Evolutionary conservation across 768 basidiomycete species (phyloP).

Genomic region (Gymnopilus dilepis): DNA sequence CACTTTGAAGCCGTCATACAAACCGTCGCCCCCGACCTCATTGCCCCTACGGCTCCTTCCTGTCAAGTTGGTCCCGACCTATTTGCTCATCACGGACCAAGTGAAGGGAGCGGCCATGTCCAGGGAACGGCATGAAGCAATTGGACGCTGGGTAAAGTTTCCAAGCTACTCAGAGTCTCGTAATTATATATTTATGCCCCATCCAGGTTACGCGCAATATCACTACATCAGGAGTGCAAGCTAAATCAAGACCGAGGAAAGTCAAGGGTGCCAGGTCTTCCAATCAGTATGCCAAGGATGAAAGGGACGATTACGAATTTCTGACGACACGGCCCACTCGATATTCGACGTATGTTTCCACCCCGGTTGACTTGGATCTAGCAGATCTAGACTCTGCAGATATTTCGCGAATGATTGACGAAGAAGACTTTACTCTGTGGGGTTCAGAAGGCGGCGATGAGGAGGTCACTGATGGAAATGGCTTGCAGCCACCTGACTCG

Average conservation of each 20-base stretch:
- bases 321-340: conserved; percentile 45
- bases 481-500: conserved; percentile 3
- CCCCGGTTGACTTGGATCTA: conserved; percentile 44
- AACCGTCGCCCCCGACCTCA: conserved; percentile 38
- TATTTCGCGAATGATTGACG: conserved; percentile 50
- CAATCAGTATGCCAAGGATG: conserved; percentile 14
- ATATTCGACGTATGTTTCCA: conserved; percentile 44
- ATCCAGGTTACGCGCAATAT: conserved; percentile 47
- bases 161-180: not conserved
- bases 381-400: conserved; percentile 53
- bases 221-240: conserved; percentile 24
- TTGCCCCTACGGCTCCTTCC: conserved; percentile 45
- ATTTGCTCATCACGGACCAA: conserved; percentile 50
- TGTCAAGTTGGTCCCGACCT: conserved; percentile 48
- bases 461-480: conserved; percentile 13
- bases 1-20: conserved; percentile 39
- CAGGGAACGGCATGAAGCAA: conserved; percentile 50
- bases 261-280: conserved; percentile 20
- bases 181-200: conserved; percentile 3
- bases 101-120: conserved; percentile 53
- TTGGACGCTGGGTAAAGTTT: conserved; percentile 57
- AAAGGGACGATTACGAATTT: conserved; percentile 57
- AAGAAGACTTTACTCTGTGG: conserved; percentile 63
- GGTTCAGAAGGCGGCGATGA: conserved; percentile 16
- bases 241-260: conserved; percentile 22